Conservation (phyloP, 2,329 filamentous ascomycete genomes). For the Mycosphaerella sp. region DNA sequence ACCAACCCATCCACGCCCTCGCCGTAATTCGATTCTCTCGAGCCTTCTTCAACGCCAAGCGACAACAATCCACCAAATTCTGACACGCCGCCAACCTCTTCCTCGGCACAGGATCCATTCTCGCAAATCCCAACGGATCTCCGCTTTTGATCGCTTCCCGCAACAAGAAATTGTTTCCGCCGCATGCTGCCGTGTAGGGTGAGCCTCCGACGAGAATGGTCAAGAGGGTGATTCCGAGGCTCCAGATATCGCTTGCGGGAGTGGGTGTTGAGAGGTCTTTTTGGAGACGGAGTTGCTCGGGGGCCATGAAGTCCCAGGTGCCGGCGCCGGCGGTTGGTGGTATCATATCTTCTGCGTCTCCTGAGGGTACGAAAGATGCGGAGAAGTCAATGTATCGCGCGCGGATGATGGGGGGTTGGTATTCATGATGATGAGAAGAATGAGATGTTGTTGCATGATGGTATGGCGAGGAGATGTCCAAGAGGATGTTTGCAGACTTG, state of each 20-base stretch:
- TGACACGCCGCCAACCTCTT: constrained; percentile 32
- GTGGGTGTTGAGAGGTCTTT: constrained; percentile 30
- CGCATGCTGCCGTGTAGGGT: constrained; percentile 37
- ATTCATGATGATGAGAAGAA: not conserved
- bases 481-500: constrained; percentile 44
- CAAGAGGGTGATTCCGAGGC: constrained; percentile 41
- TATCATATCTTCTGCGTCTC: constrained; percentile 15
- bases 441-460: constrained; percentile 12
- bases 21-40: constrained; percentile 27
- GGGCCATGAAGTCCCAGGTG: constrained; percentile 44
- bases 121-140: constrained; percentile 37
- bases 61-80: constrained; percentile 35
- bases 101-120: constrained; percentile 32
- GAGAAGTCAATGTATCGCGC: constrained; percentile 42
- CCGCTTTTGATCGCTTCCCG: constrained; percentile 42
- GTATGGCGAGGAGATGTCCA: constrained; percentile 23
- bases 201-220: constrained; percentile 38
- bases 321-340: constrained; percentile 33
- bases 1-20: constrained; percentile 29
- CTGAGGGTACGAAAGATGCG: constrained; percentile 31
- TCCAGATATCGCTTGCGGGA: constrained; percentile 39
- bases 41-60: constrained; percentile 35
- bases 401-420: constrained; percentile 21
- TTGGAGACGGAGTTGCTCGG: constrained; percentile 29
- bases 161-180: constrained; percentile 37